A percentile compares a stretch with the other conserved stretches of the same genome.
These are phyloP conservation scores for Ensete glaucum DNA, from an alignment of 176 grass and related monocot genomes.

Conservation along the genomic window DNA sequence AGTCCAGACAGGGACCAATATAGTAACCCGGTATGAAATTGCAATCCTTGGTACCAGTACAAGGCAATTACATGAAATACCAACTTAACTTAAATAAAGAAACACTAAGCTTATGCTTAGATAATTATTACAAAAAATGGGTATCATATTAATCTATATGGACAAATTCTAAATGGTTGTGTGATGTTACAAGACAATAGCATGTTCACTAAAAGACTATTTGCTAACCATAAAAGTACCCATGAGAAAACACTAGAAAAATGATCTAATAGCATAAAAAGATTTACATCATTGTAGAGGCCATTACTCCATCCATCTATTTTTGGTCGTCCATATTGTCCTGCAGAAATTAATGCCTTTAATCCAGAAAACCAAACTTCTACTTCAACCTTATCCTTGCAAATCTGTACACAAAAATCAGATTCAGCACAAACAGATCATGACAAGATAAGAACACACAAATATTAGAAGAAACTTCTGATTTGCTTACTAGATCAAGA, in stretches of 20 bases:
- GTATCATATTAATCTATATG: background rate
- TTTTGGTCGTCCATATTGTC: constrained; percentile 22
- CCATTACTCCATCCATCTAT: constrained; percentile 26
- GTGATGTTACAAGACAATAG: background rate
- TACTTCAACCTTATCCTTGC: constrained; percentile 71
- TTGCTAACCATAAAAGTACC: background rate
- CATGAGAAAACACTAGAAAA: background rate
- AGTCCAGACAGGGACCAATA: too few species aligned
- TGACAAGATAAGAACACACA: background rate
- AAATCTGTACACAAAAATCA: constrained; percentile 36
- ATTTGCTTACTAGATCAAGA: constrained; percentile 65
- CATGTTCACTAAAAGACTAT: background rate
- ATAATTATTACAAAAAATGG: background rate
- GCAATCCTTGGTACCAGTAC: too few species aligned
- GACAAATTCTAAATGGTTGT: background rate
- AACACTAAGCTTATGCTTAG: background rate
- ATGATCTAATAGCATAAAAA: background rate
- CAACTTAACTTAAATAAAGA: background rate
- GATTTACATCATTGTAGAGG: constrained; percentile 16
- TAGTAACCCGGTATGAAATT: too few species aligned
- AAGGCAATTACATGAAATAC: too few species aligned
- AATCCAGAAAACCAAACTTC: constrained; percentile 22
- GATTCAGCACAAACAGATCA: constrained; percentile 2
- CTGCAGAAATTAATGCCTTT: constrained; percentile 10
- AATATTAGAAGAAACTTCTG: constrained; percentile 9